Evolutionary conservation across 2,329 filamentous ascomycete species (phyloP).

Genomic region (Lachnellula occidentalis): DNA sequence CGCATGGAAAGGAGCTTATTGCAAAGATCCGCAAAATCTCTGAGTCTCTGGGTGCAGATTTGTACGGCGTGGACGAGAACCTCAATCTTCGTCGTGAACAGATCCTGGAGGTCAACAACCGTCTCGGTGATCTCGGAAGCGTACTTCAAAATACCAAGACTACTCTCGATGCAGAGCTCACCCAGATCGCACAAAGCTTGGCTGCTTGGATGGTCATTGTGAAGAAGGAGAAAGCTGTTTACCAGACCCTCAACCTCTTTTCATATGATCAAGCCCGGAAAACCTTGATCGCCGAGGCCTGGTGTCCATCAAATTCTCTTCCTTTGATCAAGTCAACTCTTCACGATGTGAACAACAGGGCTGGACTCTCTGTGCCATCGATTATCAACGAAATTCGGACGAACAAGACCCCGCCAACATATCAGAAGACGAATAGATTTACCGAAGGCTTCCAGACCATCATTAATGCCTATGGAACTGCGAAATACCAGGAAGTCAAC

Average conservation of each 20-base stretch:
- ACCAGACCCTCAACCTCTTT: slow-evolving; percentile 90
- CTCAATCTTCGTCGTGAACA: slow-evolving; percentile 91
- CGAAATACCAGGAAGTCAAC: slow-evolving; percentile 96
- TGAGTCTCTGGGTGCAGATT: slow-evolving; percentile 89
- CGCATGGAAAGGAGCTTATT: slow-evolving; percentile 95
- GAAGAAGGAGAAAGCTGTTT: slow-evolving; percentile 97
- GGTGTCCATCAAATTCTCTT: slow-evolving; percentile 90
- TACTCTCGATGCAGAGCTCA: slow-evolving; percentile 86
- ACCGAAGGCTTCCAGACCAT: slow-evolving; percentile 98
- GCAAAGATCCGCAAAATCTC: slow-evolving; percentile 99
- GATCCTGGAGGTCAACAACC: slow-evolving; percentile 94
- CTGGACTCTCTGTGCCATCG: slow-evolving; percentile 92
- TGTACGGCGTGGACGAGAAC: slow-evolving; percentile 97
- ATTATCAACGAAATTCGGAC: slow-evolving; percentile 98
- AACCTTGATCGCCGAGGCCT: slow-evolving; percentile 94
- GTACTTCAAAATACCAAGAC: slow-evolving; percentile 93
- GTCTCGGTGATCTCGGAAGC: slow-evolving; percentile 83
- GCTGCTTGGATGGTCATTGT: slow-evolving; percentile 97
- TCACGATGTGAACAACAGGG: slow-evolving; percentile 93
- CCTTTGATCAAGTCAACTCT: slow-evolving; percentile 86
- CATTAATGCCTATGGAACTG: slow-evolving; percentile 95
- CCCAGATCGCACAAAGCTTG: slow-evolving; percentile 85
- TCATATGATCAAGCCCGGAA: slow-evolving; percentile 95
- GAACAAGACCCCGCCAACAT: slow-evolving; percentile 95
- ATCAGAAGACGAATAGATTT: slow-evolving; percentile 97